Conservation (phyloP, 768 basidiomycete species). For the Stropharia rugosoannulata region DNA sequence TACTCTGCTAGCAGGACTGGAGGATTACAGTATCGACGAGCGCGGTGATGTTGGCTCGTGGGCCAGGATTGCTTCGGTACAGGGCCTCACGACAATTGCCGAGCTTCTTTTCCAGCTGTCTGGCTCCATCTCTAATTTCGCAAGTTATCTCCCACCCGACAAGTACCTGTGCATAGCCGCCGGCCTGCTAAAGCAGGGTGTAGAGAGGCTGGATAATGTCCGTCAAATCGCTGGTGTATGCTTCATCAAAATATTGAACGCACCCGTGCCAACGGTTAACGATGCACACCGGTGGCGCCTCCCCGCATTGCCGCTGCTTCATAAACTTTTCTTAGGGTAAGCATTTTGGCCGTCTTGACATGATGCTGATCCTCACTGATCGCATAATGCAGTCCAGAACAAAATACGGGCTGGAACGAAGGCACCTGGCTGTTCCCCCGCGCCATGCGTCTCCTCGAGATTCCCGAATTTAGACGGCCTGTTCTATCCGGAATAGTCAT, state of each 20-base stretch:
- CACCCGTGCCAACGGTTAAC: slow-evolving; percentile 41
- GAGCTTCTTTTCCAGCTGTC: slow-evolving; percentile 50
- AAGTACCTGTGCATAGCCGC: slow-evolving; percentile 58
- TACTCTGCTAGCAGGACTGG: slow-evolving; percentile 66
- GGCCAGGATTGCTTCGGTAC: slow-evolving; percentile 80
- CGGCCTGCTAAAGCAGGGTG: slow-evolving; percentile 83
- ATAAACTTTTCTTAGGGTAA: slow-evolving; percentile 54
- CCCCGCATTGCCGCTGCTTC: slow-evolving; percentile 44
- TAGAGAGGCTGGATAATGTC: slow-evolving; percentile 90
- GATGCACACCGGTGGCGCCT: slow-evolving; percentile 51
- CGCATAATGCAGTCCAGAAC: slow-evolving; percentile 6
- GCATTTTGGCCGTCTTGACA: slow-evolving; percentile 14
- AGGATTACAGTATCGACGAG: slow-evolving; percentile 92
- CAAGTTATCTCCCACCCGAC: slow-evolving; percentile 58
- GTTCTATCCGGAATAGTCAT: slow-evolving; percentile 73
- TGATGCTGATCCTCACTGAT: not conserved
- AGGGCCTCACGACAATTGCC: slow-evolving; percentile 56
- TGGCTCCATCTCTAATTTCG: slow-evolving; percentile 40
- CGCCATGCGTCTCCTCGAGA: slow-evolving; percentile 62
- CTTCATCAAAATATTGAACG: slow-evolving; percentile 49
- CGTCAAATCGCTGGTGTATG: slow-evolving; percentile 75
- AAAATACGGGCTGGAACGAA: slow-evolving; percentile 63
- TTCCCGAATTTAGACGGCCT: slow-evolving; percentile 57
- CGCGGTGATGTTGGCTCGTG: slow-evolving; percentile 97
- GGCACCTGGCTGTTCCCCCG: slow-evolving; percentile 74